Base-by-base conservation (phyloP, 73 alveolate genomes). In the Paramecium biaurelia region DNA sequence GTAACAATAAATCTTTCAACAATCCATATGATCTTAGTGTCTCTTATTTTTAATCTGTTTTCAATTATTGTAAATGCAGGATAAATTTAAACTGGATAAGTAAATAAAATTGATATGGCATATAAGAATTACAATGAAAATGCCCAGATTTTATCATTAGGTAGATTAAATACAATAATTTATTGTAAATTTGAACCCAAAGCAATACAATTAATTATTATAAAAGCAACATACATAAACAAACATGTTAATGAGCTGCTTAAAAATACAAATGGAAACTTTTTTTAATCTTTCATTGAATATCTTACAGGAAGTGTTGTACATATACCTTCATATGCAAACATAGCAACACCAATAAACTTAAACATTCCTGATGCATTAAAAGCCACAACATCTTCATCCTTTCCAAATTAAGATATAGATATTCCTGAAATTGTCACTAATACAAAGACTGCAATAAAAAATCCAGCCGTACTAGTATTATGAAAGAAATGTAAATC, bases 281-380 rank as follows among this genome's bases (percentile, higher is more conserved):
- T 26, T 7, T 23, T 43, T 32, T 41, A 15, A 47, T 79, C 72
- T 7, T 8, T 24, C 90, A 79, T 79, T 14, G 90, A 79, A 15
- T 79, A 41, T 45, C 90, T 79, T 34, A 79, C 74, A 47, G 90
- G 90, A 10, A 79, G 56, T 45, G 72, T 41, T 8, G 90, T 79
- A 34, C 90, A 79, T 20, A 79, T 79, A 5, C 90, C 90, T 79
- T 79, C 90, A 47, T 79, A 79, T 1, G 90, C 42, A 79, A 79
- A 45, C 70, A 79, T 79, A 11, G 76, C 90, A 43, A 79, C 74
- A 15, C 90, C 90, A 1, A 79, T 24, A 79, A 79, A 79, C 5
- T 79, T 30, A 45, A 79, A 79, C 42, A 43, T 30, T 23, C 45
- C 70, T 45, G 21, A 14, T 11, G 42, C 74, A 43, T 79, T 23